Base-by-base conservation (phyloP, 2,329 filamentous ascomycete genomes). In the Fusarium sublunatum region DNA sequence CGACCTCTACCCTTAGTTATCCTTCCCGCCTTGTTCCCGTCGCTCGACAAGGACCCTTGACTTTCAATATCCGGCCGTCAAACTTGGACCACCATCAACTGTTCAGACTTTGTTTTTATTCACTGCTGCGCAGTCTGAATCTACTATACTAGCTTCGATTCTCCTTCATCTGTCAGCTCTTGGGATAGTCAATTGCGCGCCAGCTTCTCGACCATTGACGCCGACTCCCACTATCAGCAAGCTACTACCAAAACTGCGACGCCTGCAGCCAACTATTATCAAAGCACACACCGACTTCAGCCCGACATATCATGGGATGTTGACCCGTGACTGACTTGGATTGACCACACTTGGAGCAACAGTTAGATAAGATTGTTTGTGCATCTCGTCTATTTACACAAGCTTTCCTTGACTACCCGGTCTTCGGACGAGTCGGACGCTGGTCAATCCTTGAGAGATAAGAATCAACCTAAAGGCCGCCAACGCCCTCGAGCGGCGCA, bases 201-300 rank as follows among this genome's bases (percentile, higher is more conserved):
- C 47, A 51, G 35, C 53, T 54, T 61, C 61, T 58, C 53, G 53
- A 64, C 62, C 67, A 45, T 58, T 45, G 46, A 67, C 65, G 55
- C 67, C 58, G 58, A 51, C 39, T 61, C 52, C 62, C 67, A 53
- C 67, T 67, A 70, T 69, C 68, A 58, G 49, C 41, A 52, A 70
- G 49, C 60, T 58, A 68, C 64, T 56, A 48, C 63, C 53, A 55
- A 62, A 65, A 51, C 56, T 53, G 44, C 61, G 58, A 62, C 54
- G 48, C 67, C 63, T 63, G 60, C 68, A 57, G 61, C 52, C 40
- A 52, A 38, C 56, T 65, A 65, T 49, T 53, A 52, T 51, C 54
- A 43, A 43, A 62, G 38, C 51, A 65, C 56, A 64, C 67, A 67
- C 67, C 67, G 65, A 69, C 68, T 65, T 44, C 48, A 63, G 43